Conservation (phyloP, 1,284 basidiomycete species). For the Trametes polyzona region DNA sequence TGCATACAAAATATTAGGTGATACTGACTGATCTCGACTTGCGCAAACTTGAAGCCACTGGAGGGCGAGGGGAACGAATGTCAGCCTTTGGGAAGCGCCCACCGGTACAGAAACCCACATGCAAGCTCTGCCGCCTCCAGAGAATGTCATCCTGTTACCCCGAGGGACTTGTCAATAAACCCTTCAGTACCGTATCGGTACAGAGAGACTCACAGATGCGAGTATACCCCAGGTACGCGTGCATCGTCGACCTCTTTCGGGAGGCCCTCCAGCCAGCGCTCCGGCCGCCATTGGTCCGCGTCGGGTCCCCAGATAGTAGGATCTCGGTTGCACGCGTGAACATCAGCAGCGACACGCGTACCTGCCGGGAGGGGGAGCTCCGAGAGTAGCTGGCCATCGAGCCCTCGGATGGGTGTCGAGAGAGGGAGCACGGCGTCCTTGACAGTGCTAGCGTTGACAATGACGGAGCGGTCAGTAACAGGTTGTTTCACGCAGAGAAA, state of each 20-base stretch:
- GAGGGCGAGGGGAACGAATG: background rate
- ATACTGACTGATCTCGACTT: conserved; percentile 28
- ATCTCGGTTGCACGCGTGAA: conserved; percentile 48
- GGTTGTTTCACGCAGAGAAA: no score
- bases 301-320: conserved; percentile 59
- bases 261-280: conserved; percentile 32
- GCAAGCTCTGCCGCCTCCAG: conserved; percentile 37
- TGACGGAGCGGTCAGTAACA: background rate
- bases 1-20: background rate
- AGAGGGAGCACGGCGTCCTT: conserved; percentile 29
- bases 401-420: conserved; percentile 20
- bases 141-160: conserved; percentile 38
- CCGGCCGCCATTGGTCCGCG: conserved; percentile 50
- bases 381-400: conserved; percentile 38
- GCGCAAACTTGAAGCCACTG: conserved; percentile 30
- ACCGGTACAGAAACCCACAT: conserved; percentile 27
- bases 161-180: background rate
- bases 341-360: conserved; percentile 50
- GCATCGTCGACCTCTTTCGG: conserved; percentile 24
- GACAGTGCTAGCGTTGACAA: conserved; percentile 14
- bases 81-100: no score
- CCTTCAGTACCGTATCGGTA: no score
- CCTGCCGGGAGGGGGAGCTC: conserved; percentile 47
- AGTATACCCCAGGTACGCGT: conserved; percentile 28
- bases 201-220: conserved; percentile 32